These are phyloP conservation scores for Hordeum pubiflorum DNA, from an alignment of 202 grass and related monocot genomes.

Conservation along the genomic window DNA sequence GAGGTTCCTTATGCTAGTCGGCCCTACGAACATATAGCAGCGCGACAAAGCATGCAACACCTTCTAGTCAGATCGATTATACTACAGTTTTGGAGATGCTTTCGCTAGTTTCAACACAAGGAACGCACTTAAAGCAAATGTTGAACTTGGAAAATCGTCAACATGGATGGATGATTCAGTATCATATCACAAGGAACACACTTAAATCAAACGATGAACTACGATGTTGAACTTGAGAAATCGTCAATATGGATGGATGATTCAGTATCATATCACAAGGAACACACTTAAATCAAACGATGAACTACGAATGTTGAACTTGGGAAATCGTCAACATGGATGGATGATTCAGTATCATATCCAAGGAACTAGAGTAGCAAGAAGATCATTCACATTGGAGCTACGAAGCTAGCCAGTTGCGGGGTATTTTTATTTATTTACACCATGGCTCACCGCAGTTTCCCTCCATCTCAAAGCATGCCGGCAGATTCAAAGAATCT, in stretches of 20 bases:
- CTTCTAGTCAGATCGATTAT: neutral
- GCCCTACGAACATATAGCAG: neutral
- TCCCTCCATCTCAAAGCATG: neutral
- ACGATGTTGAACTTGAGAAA: no score
- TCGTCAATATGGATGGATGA: no score
- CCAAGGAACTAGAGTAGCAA: no score
- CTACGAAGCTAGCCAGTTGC: neutral
- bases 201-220: no score
- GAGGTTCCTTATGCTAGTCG: no score
- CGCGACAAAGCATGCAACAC: neutral
- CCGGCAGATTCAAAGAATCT: neutral
- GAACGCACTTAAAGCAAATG: neutral
- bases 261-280: no score
- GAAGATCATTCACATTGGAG: no score
- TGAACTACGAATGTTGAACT: no score
- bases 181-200: neutral
- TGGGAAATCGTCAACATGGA: no score
- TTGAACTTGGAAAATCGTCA: neutral
- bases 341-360: no score
- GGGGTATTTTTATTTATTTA: neutral
- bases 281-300: no score
- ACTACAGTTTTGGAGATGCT: neutral
- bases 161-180: neutral
- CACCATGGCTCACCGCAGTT: neutral
- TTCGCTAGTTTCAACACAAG: neutral